Evolutionary conservation across 371 early-diverging fungal genomes (phyloP).

Genomic region (Lichtheimia ornata): DNA sequence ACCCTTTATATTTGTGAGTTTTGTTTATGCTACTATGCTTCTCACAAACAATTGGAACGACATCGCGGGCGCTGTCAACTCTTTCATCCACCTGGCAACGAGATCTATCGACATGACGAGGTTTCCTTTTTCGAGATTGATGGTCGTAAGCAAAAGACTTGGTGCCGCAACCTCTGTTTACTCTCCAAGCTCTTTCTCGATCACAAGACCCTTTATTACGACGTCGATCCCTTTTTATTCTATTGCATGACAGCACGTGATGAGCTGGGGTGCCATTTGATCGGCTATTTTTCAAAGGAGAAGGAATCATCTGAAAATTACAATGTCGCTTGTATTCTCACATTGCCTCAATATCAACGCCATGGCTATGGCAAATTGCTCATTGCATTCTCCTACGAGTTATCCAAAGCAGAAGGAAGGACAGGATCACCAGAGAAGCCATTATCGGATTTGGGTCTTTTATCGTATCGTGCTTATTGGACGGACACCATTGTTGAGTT

Average conservation of each 20-base stretch:
- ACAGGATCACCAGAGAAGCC: conserved; percentile 99
- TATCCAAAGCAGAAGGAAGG: conserved; percentile 94
- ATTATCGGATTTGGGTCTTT: conserved; percentile 96
- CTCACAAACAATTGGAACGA: conserved; percentile 62
- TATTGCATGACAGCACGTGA: conserved; percentile 89
- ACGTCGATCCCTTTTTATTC: conserved; percentile 98
- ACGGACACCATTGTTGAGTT: conserved; percentile 77
- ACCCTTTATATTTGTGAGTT: conserved; percentile 93
- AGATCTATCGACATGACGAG: conserved; percentile 89
- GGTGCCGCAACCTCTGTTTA: conserved; percentile 96
- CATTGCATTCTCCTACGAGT: conserved; percentile 97
- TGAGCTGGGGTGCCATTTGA: conserved; percentile 83
- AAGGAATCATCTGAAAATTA: conserved; percentile 95
- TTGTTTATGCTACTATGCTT: conserved; percentile 83
- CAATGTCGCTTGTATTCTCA: conserved; percentile 99
- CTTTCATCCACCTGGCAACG: conserved; percentile 95
- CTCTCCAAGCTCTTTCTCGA: conserved; percentile 97
- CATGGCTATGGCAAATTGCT: conserved; percentile 97
- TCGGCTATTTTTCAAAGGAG: conserved; percentile 99
- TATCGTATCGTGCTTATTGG: conserved; percentile 98
- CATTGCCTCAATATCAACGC: conserved; percentile 98
- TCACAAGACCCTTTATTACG: conserved; percentile 99
- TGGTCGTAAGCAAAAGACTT: conserved; percentile 88
- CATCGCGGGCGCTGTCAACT: conserved; percentile 83
- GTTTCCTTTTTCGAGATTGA: conserved; percentile 91